These are phyloP conservation scores for Ambrosiella cleistominuta DNA, from an alignment of 2,329 filamentous ascomycete genomes.

Conservation along the genomic window DNA sequence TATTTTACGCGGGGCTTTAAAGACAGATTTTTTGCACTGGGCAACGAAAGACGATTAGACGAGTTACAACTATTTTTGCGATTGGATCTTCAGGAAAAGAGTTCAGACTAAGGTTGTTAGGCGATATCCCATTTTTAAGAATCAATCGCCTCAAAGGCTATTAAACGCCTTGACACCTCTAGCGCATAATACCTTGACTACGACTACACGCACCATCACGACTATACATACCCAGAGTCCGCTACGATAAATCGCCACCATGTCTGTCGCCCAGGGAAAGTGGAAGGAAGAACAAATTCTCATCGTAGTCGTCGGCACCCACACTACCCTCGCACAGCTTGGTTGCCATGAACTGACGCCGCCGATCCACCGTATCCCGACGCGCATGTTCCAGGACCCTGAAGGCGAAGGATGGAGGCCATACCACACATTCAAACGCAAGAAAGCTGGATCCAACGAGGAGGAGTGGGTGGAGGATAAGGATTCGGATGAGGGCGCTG, in stretches of 20 bases:
- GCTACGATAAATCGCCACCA: constrained; percentile 18
- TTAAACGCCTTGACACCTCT: too few relatives aligned
- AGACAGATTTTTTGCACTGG: too few relatives aligned
- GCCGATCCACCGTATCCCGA: constrained; percentile 68
- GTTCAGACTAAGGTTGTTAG: too few relatives aligned
- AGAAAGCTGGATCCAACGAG: constrained; percentile 36
- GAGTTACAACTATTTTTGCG: too few relatives aligned
- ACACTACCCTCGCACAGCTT: constrained; percentile 78
- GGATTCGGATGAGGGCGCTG: constrained; percentile 70
- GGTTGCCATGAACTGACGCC: constrained; percentile 83
- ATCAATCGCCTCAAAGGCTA: too few relatives aligned
- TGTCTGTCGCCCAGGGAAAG: constrained; percentile 40
- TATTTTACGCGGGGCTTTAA: too few relatives aligned
- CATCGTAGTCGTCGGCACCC: constrained; percentile 67
- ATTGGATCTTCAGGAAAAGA: too few relatives aligned
- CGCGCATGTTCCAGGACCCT: constrained; percentile 82
- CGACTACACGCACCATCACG: not conserved
- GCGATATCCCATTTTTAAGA: too few relatives aligned
- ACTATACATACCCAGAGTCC: not conserved
- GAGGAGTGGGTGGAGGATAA: constrained; percentile 73
- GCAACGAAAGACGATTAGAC: too few relatives aligned
- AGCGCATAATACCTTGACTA: not conserved
- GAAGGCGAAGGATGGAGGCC: constrained; percentile 62
- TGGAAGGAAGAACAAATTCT: constrained; percentile 49
- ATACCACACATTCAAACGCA: constrained; percentile 55